Base-by-base conservation (phyloP, 129 eudicot species). In the Escallonia herrerae region DNA sequence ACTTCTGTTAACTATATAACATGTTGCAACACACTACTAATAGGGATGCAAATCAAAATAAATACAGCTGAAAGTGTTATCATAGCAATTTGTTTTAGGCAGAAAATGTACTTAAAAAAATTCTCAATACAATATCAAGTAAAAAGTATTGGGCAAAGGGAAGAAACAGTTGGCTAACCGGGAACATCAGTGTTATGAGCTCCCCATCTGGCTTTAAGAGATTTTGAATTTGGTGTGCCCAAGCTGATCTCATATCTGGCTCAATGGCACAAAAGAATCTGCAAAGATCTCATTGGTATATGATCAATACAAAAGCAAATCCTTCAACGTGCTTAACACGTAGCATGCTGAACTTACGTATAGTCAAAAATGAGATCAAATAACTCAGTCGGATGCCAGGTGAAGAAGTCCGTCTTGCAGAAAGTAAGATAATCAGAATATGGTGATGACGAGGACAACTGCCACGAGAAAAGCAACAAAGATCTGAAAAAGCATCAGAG, bases 191-290 rank as follows among this genome's bases (percentile, higher is more conserved):
- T 15, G 87, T 85, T 65, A 85, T 78, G 44, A 85, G 82, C 65
- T 81, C 91, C 7, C 91, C 91, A 61, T 78, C 87, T 46, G 84
- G 82, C 67, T 85, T 81, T 49, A 85, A 57, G 40, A 78, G 80
- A n/a, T 76, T 71, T 10, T 40, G 22, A 54, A 85, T 70, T 70
- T 67, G 69, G 43, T 64, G 58, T 43, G 87, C 91, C 91, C 91
- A 85, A 40, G 71, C 69, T 66, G 76, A 47, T 63, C 87, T 74
- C 83, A 81, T 51, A 14, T 70, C 62, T 8, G 91, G 91, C 62
- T 78, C 82, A 70, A 85, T 78, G 63, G 91, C 91, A 81, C 91
- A 85, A 59, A 85, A 85, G 67, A 85, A 85, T 65, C 91, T 85
- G 82, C 55, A 66, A 60, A 58, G 43, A 43, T 43, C 37, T n/a